These are phyloP conservation scores for Phlegmacium glaucopus DNA, from an alignment of 768 basidiomycete genomes.

Conservation along the genomic window DNA sequence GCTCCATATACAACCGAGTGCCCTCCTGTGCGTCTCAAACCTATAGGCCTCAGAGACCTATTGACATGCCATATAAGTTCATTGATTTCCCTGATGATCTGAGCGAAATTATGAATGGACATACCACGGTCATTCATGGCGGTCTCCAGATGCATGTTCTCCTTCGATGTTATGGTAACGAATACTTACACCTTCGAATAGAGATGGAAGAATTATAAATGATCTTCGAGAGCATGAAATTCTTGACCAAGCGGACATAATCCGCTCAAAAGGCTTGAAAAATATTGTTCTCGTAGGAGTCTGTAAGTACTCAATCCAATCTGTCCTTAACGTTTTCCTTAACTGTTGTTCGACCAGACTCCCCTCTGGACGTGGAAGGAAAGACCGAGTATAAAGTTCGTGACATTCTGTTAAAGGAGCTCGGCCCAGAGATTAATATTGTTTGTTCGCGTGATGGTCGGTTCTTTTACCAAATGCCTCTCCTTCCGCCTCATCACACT, in stretches of 20 bases:
- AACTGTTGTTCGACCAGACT: constrained; percentile 14
- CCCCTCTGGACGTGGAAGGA: constrained; percentile 30
- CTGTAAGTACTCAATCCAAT: constrained; percentile 15
- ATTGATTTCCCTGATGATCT: constrained; percentile 31
- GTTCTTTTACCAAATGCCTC: neutral
- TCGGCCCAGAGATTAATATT: constrained; percentile 40
- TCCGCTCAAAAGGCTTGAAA: constrained; percentile 24
- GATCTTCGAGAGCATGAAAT: constrained; percentile 42
- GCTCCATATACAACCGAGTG: constrained; percentile 56
- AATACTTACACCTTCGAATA: constrained; percentile 1
- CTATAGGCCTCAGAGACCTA: too few relatives aligned
- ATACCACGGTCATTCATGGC: constrained; percentile 33
- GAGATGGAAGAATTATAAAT: constrained; percentile 29
- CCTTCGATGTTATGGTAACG: neutral
- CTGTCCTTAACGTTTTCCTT: neutral
- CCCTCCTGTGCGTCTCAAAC: constrained; percentile 45
- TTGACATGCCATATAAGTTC: constrained; percentile 21
- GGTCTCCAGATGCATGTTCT: constrained; percentile 43
- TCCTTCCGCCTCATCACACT: neutral
- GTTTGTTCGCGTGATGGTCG: constrained; percentile 50
- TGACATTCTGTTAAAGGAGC: constrained; percentile 24
- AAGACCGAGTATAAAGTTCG: constrained; percentile 29
- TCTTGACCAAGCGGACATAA: constrained; percentile 36
- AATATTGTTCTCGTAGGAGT: constrained; percentile 29
- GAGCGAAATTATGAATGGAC: constrained; percentile 25